phyloP scores from a whole-genome alignment of 306 rosid species.

The Clitoria ternatea region DNA sequence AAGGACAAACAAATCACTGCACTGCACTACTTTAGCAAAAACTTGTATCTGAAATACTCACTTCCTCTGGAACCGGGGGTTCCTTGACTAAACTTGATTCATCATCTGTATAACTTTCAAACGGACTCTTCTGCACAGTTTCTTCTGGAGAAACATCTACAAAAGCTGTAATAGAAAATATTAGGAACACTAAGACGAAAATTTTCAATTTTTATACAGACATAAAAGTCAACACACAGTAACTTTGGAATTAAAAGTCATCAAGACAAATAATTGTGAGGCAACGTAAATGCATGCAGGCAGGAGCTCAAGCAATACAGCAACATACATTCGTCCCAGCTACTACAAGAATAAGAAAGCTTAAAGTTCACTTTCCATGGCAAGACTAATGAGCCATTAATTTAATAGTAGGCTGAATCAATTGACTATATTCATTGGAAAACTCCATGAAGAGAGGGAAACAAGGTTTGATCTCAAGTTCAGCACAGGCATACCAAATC shows the following conservation, averaged over 20 bases:
- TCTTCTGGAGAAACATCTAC: slow-evolving; percentile 93
- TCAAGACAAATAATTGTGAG: neutral
- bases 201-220: slow-evolving; percentile 1
- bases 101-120: slow-evolving; percentile 60
- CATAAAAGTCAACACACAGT: neutral
- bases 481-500: neutral
- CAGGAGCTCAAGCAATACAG: neutral
- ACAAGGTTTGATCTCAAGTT: neutral
- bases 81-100: slow-evolving; percentile 44
- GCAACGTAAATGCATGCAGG: neutral
- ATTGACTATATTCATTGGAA: neutral
- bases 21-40: slow-evolving; percentile 12
- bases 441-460: neutral
- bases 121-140: slow-evolving; percentile 57
- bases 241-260: neutral
- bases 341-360: neutral
- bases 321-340: neutral
- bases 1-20: slow-evolving; percentile 12
- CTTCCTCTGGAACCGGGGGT: slow-evolving; percentile 38
- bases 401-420: neutral
- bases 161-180: slow-evolving; percentile 57
- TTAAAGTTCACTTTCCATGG: neutral
- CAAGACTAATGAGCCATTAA: neutral
- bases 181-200: slow-evolving; percentile 9
- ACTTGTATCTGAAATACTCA: slow-evolving; percentile 39